Evolutionary conservation across 768 basidiomycete genomes (phyloP).

Genomic region (Mycena floridula): DNA sequence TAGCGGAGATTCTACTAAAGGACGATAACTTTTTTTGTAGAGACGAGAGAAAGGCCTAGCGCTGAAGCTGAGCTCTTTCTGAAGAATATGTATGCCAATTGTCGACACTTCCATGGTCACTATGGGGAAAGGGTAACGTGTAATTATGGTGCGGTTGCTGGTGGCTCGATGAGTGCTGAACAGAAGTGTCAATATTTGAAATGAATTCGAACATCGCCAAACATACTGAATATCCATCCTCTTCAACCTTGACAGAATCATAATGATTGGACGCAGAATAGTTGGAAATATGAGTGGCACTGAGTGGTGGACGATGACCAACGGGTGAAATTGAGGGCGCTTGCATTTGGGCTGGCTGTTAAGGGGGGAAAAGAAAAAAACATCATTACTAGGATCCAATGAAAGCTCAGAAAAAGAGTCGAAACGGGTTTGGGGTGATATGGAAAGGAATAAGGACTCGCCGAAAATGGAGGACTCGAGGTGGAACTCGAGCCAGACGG

Average conservation of each 20-base stretch:
- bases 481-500: conserved; percentile 69
- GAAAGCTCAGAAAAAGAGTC: too few species aligned
- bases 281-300: conserved; percentile 36
- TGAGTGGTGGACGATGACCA: conserved; percentile 40
- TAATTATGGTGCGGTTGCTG: conserved; percentile 32
- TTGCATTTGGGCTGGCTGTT: conserved; percentile 68
- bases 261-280: conserved; percentile 33
- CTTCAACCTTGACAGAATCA: conserved; percentile 59
- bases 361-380: conserved; percentile 32
- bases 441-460: conserved; percentile 53
- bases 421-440: conserved; percentile 22
- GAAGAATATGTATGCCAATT: conserved; percentile 63
- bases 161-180: conserved; percentile 25
- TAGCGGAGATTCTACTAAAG: too few species aligned
- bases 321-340: conserved; percentile 40
- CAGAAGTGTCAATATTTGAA: conserved; percentile 1
- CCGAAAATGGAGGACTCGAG: conserved; percentile 81
- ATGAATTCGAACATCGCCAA: conserved; percentile 2
- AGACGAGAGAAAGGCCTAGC: too few species aligned
- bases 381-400: conserved; percentile 58
- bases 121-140: conserved; percentile 44
- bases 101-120: conserved; percentile 42
- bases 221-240: conserved; percentile 53
- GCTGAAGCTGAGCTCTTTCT: conserved; percentile 53
- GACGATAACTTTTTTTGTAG: too few species aligned